Evolutionary conservation across 352 stramenopile genomes (phyloP), one percentile per base, ranked within the genome.

Genomic region (Phytopythium mirpurense): DNA sequence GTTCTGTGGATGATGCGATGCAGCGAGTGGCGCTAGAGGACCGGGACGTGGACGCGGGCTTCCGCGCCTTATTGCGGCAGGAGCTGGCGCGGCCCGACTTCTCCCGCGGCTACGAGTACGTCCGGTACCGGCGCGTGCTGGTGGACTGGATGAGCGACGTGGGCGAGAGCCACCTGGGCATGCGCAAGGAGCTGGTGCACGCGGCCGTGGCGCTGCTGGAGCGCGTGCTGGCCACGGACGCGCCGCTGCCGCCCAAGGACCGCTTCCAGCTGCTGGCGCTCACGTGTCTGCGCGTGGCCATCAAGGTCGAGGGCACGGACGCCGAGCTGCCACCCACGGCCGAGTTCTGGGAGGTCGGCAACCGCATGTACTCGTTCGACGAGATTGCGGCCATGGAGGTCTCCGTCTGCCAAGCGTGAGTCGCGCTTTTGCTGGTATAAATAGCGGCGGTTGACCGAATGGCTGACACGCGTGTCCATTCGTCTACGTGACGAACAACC

Each of bases 101-200:
- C 63, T 74, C 75, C 38, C 65, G 74, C 44, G 73, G 81, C 42
- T 90, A 89, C 60, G 83, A 87, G 46, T 93, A 93, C 58, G 67
- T 93, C 53, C 88, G 88, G 62, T 93, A 90, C 54, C 78, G 83
- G 18, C 79, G 79, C 37, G 78, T 90, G 46, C 65, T 93, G 21
- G 78, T 93, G 36, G 82, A 95, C 53, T 95, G 84, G 84, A 95
- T 91, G 72, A 70, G 66, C 18, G 84, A 95, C 49, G 82, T 93
- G 27, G 84, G 83, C 57, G 84, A 95, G 53, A 63, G 62, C 11
- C 80, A 92, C 58, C 70, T 95, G 58, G 72, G 87, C 24, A 82
- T 95, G 63, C 78, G 79, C 52, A 93, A 95, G 62, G 74, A 74
- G 35, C 86, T 84, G 14, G 70, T 93, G 16, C 82, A 95, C 58